Evolutionary conservation across 2,329 filamentous ascomycete genomes (phyloP), one percentile per base, ranked within the genome.

Genomic region (Penicillium capsulatum): DNA sequence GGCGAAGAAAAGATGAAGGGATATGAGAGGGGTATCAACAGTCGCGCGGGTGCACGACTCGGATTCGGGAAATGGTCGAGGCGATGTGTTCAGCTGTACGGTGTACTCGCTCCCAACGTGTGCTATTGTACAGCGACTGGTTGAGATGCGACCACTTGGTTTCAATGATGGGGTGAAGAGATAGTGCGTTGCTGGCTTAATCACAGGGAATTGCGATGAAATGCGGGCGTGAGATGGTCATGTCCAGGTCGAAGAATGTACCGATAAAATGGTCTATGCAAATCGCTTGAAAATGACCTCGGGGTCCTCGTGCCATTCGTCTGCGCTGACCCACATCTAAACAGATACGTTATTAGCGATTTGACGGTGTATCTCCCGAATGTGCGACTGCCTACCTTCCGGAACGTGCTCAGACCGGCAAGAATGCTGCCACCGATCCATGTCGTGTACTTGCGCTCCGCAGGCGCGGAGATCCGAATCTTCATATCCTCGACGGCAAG

Each of bases 301-400:
- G 13, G 92, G 92, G 64, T 98, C 95, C 76, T 98, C 92, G 66
- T 98, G 92, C 92, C 92, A 98, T 74, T 98, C 92, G 63, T 97
- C 92, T 63, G 95, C 91, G 69, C 89, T 95, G 60, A 98, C 92
- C 89, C 92, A 97, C 92, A 98, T 98, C 91, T 95, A 64, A 40
- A n/a, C 22, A 19, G 7, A 7, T 27, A n/a, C n/a, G n/a, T n/a
- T n/a, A n/a, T n/a, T n/a, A n/a, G n/a, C 4, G 11, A 34, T 50
- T 34, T 42, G 36, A 16, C 15, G 14, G 19, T 3, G n/a, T 27
- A 10, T 13, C n/a, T 3, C 7, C 17, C 15, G 22, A 11, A 22
- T 16, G 11, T 39, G 29, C 20, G 15, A 76, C 64, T 13, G 36
- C 46, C 30, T 67, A 92, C 89, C 85, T 97, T 98, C 74, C 91